Evolutionary conservation across 2,329 filamentous ascomycete species (phyloP), one percentile per base, ranked within the genome.

Genomic region (Eutypa lata): DNA sequence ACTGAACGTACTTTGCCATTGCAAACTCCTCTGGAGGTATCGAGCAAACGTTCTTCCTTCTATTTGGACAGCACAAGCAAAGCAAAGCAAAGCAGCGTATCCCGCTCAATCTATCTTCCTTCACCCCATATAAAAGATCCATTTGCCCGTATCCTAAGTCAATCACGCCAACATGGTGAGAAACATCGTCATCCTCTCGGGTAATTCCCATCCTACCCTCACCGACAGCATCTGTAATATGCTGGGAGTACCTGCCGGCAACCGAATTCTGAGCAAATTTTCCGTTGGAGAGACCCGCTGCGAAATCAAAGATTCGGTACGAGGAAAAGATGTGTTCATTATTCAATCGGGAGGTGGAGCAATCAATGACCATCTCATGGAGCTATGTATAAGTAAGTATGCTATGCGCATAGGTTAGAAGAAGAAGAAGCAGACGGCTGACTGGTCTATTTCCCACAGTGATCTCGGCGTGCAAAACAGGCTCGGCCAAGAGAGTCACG

Each of bases 261-360:
- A 91, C 67, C 88, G 93, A 62, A 85, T 92, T 56, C 84, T 97
- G 48, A 83, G 80, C 68, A 97, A 97, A 76, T 99, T 99, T 77
- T 90, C 91, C 31, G 91, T 94, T 49, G 94, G 94, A 61, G 94
- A 97, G 77, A 96, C 90, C 61, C 86, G 93, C 51, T 93, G 96
- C 58, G 94, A 97, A 73, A 96, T 99, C 67, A 83, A 92, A 71
- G 94, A 99, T 73, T 96, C 91, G 14, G 94, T 99, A 49, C 89
- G 94, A 64, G 94, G 90, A 63, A 99, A 99, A 73, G 94, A 99
- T 84, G 94, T 97, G 70, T 99, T 95, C 76, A 97, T 97, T 69
- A 91, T 99, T 66, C 93, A 97, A 74, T 94, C 91, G 42, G 91
- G 91, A 62, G 90, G 90, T 62, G 91, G 91, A 58, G 89, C 89